These are phyloP conservation scores for Nigrospora osmanthi DNA, from an alignment of 2,329 filamentous ascomycete species.

Conservation along the genomic window DNA sequence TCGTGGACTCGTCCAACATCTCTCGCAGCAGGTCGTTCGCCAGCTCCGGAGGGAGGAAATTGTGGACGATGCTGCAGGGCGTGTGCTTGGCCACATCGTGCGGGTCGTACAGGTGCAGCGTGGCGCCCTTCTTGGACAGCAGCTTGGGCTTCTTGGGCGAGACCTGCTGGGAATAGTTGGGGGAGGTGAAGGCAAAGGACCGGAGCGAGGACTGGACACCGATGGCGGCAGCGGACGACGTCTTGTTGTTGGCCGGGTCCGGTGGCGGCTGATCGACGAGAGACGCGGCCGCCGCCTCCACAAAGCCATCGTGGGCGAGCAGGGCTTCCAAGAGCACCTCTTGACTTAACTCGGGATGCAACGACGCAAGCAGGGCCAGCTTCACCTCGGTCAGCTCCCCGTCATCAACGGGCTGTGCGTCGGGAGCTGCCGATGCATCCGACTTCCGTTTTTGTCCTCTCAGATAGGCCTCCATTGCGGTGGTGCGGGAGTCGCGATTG, in stretches of 20 bases:
- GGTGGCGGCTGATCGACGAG: conserved; percentile 29
- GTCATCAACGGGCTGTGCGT: conserved; percentile 26
- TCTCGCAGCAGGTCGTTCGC: conserved; percentile 71
- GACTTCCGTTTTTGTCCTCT: conserved; percentile 44
- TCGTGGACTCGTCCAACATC: conserved; percentile 63
- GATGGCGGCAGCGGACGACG: conserved; percentile 20
- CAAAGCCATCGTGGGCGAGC: conserved; percentile 68
- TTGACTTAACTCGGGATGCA: conserved; percentile 58
- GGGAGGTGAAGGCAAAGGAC: conserved; percentile 30
- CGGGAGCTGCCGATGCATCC: conserved; percentile 9
- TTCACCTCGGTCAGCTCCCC: conserved; percentile 87
- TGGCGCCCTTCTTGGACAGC: conserved; percentile 69
- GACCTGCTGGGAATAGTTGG: conserved; percentile 3
- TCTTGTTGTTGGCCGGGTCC: conserved; percentile 26
- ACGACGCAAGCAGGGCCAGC: conserved; percentile 71
- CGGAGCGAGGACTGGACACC: conserved; percentile 59
- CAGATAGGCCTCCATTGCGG: conserved; percentile 50
- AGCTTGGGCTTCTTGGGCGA: conserved; percentile 36
- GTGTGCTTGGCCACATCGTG: conserved; percentile 75
- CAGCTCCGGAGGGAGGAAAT: conserved; percentile 67
- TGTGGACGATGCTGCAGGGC: conserved; percentile 86
- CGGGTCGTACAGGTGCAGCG: conserved; percentile 76
- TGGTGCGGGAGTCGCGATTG: too few relatives aligned
- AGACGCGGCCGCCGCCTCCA: conserved; percentile 53
- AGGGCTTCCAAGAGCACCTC: conserved; percentile 70